phyloP scores from a whole-genome alignment of 78 protist species.

The Dictyostelium firmibasis region DNA sequence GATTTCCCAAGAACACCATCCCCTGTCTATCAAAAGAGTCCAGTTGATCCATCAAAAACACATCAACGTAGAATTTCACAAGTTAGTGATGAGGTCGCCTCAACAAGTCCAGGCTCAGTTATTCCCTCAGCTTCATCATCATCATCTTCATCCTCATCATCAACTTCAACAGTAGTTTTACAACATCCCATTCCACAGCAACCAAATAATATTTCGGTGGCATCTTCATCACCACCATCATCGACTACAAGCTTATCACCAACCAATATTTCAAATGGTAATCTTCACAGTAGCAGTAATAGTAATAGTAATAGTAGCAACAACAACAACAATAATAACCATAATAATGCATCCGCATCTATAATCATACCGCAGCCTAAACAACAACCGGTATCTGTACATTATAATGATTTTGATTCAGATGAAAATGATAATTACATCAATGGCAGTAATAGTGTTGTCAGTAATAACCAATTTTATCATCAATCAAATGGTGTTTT shows the following conservation, averaged over 20 bases:
- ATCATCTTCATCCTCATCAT: not conserved
- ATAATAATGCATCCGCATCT: not conserved
- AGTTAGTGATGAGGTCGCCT: slow-evolving; percentile 1
- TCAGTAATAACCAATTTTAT: not conserved
- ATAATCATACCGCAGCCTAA: not conserved
- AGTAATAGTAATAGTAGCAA: not conserved
- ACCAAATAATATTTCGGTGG: not conserved
- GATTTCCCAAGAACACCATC: slow-evolving; percentile 91
- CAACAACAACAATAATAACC: not conserved
- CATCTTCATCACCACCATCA: not conserved
- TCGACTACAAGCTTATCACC: not conserved
- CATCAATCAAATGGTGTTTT: slow-evolving; percentile 12
- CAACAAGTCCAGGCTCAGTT: not conserved
- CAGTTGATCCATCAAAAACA: slow-evolving; percentile 41
- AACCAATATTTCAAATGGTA: not conserved
- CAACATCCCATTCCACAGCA: not conserved
- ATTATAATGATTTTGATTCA: not conserved
- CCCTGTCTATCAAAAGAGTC: slow-evolving; percentile 81
- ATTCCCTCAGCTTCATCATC: not conserved
- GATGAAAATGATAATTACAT: not conserved
- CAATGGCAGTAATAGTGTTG: not conserved
- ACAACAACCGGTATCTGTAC: slow-evolving; percentile 1
- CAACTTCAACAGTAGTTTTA: not conserved
- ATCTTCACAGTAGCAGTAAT: not conserved
- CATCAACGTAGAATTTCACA: slow-evolving; percentile 61